phyloP scores from a whole-genome alignment of 352 stramenopile species.

The Phytophthora meadii region DNA sequence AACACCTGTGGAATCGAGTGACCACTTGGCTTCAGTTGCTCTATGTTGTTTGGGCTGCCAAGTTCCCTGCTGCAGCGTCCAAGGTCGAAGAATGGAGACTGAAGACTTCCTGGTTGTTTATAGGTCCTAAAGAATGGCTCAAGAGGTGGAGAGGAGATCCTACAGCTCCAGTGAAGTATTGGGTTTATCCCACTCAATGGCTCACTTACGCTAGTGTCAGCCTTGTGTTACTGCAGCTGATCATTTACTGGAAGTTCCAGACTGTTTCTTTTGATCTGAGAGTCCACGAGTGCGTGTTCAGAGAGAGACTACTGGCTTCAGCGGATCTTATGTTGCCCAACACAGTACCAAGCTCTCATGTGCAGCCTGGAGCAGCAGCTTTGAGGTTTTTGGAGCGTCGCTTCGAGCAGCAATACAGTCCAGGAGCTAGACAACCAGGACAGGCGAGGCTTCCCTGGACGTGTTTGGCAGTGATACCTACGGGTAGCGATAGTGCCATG shows the following conservation, averaged over 20 bases:
- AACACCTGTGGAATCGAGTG: slow-evolving; percentile 10
- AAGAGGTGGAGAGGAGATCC: slow-evolving; percentile 30
- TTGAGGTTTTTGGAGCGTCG: slow-evolving; percentile 64
- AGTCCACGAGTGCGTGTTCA: slow-evolving; percentile 75
- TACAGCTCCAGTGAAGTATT: slow-evolving; percentile 56
- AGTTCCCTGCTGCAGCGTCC: slow-evolving; percentile 29
- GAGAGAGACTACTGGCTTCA: slow-evolving; percentile 55
- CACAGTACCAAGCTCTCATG: slow-evolving; percentile 15
- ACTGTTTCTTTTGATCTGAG: slow-evolving; percentile 54
- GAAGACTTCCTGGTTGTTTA: slow-evolving; percentile 15
- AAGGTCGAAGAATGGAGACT: slow-evolving; percentile 24
- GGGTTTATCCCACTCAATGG: slow-evolving; percentile 72
- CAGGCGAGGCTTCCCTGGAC: slow-evolving; percentile 59
- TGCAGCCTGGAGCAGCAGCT: slow-evolving; percentile 31
- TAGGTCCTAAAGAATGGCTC: slow-evolving; percentile 26
- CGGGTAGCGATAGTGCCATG: slow-evolving; percentile 31
- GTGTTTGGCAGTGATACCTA: slow-evolving; percentile 66
- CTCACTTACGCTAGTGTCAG: slow-evolving; percentile 63
- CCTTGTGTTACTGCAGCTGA: slow-evolving; percentile 52
- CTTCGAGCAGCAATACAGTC: slow-evolving; percentile 65
- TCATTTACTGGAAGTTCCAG: slow-evolving; percentile 62
- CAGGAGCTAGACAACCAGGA: slow-evolving; percentile 31
- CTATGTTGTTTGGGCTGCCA: slow-evolving; percentile 29
- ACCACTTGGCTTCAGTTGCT: slow-evolving; percentile 31
- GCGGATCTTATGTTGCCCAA: slow-evolving; percentile 30